Conservation (phyloP, 495 filamentous ascomycete genomes). For the Venustampulla echinocandica region DNA sequence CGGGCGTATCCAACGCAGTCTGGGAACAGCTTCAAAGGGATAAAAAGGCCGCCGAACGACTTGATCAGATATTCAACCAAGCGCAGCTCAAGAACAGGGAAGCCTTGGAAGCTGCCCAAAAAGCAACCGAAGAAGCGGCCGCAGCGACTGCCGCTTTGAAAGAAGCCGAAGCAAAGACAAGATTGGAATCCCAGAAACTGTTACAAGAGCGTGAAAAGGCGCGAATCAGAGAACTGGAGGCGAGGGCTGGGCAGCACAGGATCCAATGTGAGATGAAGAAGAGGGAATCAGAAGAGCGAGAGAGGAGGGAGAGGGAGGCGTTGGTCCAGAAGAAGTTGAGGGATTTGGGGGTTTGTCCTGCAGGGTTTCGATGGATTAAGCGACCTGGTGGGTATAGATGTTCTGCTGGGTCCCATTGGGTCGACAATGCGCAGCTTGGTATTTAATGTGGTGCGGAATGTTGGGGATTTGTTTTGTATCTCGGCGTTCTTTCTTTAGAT, state of each 20-base stretch:
- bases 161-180: conserved; percentile 13
- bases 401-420: conserved; percentile 41
- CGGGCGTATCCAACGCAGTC: conserved; percentile 49
- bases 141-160: conserved; percentile 18
- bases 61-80: conserved; percentile 11
- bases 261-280: conserved; percentile 15
- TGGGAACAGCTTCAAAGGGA: conserved; percentile 52
- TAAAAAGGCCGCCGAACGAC: conserved; percentile 28
- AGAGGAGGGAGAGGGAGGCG: conserved; percentile 30
- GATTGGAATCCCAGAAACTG: conserved; percentile 8
- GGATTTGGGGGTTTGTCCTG: conserved; percentile 40
- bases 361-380: conserved; percentile 47
- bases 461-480: too few relatives aligned
- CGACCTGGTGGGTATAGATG: conserved; percentile 46
- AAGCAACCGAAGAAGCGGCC: conserved; percentile 22
- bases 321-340: conserved; percentile 35
- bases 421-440: conserved; percentile 29
- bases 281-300: conserved; percentile 8
- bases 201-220: conserved; percentile 28
- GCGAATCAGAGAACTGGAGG: conserved; percentile 26
- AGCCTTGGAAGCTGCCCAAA: conserved; percentile 16
- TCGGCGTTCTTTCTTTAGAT: too few relatives aligned
- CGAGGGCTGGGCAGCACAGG: conserved; percentile 25
- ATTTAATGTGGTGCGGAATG: background rate
- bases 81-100: conserved; percentile 21